These are phyloP conservation scores for Colletotrichum falcatum DNA, from an alignment of 2,329 filamentous ascomycete genomes.

Conservation along the genomic window DNA sequence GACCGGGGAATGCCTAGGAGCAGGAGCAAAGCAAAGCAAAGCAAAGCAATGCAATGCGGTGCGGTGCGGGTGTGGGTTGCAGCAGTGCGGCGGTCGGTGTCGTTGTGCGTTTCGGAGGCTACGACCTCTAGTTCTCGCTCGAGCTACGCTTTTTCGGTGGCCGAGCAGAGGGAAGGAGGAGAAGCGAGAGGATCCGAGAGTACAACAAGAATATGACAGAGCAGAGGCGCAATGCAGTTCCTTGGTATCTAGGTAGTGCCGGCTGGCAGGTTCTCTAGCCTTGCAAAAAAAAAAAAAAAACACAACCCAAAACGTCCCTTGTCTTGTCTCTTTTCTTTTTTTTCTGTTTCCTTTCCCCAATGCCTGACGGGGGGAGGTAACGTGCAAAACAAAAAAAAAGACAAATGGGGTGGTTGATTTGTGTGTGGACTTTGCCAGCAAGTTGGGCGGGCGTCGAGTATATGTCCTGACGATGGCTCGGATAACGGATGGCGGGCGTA, in stretches of 20 bases:
- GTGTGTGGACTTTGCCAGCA: slow-evolving; percentile 18
- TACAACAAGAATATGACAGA: slow-evolving; percentile 23
- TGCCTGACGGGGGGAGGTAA: slow-evolving; percentile 19
- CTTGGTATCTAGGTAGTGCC: slow-evolving; percentile 6
- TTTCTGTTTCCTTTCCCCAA: slow-evolving; percentile 19
- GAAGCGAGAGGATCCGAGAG: slow-evolving; percentile 35
- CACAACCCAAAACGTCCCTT: neutral
- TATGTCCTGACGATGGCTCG: slow-evolving; percentile 10
- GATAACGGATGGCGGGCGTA: slow-evolving; percentile 4
- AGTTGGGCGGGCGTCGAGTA: slow-evolving; percentile 18
- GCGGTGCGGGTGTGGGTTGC: slow-evolving; percentile 32
- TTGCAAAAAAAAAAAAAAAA: neutral
- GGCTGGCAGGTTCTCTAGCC: slow-evolving; percentile 16
- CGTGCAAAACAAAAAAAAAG: slow-evolving; percentile 16
- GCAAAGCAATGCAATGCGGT: slow-evolving; percentile 17
- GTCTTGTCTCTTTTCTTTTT: slow-evolving; percentile 3
- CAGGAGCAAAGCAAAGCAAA: slow-evolving; percentile 28
- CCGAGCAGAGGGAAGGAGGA: slow-evolving; percentile 31
- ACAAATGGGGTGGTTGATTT: neutral
- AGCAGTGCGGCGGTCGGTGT: slow-evolving; percentile 35
- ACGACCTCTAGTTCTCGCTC: slow-evolving; percentile 36
- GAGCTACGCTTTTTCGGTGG: slow-evolving; percentile 40
- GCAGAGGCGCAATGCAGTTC: slow-evolving; percentile 12
- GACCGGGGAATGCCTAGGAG: slow-evolving; percentile 4
- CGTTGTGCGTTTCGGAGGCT: slow-evolving; percentile 35